Evolutionary conservation across 192 early-diverging fungal species (phyloP), one percentile per base, ranked within the genome.

Genomic region (Entomortierella beljakovae): DNA sequence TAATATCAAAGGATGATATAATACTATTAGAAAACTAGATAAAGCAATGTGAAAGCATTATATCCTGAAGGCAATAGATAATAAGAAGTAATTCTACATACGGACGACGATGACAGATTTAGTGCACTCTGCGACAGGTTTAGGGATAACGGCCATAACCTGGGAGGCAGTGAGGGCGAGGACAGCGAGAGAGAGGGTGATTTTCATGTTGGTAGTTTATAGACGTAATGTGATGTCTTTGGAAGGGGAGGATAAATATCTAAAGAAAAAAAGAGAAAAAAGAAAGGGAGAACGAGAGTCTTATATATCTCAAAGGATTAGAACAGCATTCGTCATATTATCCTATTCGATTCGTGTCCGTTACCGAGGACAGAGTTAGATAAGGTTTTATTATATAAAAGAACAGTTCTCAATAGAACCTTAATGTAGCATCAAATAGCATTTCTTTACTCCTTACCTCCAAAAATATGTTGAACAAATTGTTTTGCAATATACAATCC

Each of bases 161-260:
- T 38, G 37, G 37, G 37, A 38, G 37, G 37, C 37, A 38, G 49
- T 18, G 49, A 50, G 16, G 49, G 26, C 52, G 8, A 54, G 37
- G 37, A 38, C 37, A 38, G 37, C 37, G 37, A 38, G 37, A 22
- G 70, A 71, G 61, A 71, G 42, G 48, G 53, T 37, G 61, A 64
- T 50, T 54, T 71, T 71, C 70, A 71, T 71, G 58, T 22, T 71
- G 38, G 28, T 38, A 42, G 48, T 20, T 26, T 40, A 58, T 38
- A 49, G 3, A 23, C 31, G 49, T 48, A 23, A 52, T 20, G 9
- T 13, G 58, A 48, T 26, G 46, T 13, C 33, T 57, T 54, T 32
- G 40, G 61, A 43, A 60, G 26, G 61, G 61, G 61, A 16, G 46
- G 61, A 15, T 22, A n/a, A 49, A 49, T 16, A 52, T 69, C 49